Evolutionary conservation across 2,329 filamentous ascomycete species (phyloP).

Genomic region (Nannizziopsis arthrosporioides): DNA sequence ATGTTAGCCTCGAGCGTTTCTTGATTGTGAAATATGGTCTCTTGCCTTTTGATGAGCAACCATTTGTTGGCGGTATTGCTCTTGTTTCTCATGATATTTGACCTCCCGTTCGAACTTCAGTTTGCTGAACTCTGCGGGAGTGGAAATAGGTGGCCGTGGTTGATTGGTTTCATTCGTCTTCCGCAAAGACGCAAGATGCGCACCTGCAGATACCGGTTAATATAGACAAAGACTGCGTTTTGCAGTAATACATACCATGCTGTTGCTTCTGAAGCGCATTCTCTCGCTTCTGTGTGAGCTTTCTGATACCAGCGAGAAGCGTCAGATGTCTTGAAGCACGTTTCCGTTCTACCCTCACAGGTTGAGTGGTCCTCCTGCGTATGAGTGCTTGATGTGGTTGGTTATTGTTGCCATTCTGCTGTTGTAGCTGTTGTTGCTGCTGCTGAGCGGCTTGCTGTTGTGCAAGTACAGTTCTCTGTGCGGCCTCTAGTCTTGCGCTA

Average conservation of each 20-base stretch:
- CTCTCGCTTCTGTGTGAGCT: slow-evolving; percentile 88
- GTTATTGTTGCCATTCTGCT: slow-evolving; percentile 24
- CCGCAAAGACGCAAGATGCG: slow-evolving; percentile 63
- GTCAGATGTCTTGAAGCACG: slow-evolving; percentile 77
- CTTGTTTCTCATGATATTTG: slow-evolving; percentile 45
- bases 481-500: slow-evolving; percentile 51
- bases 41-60: slow-evolving; percentile 43
- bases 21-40: slow-evolving; percentile 4
- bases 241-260: slow-evolving; percentile 43
- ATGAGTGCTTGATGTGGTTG: slow-evolving; percentile 43
- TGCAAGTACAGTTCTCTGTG: slow-evolving; percentile 47
- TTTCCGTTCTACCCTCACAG: slow-evolving; percentile 73
- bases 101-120: slow-evolving; percentile 80
- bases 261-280: slow-evolving; percentile 75
- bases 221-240: not conserved
- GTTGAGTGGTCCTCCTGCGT: slow-evolving; percentile 60
- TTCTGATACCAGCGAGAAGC: slow-evolving; percentile 88
- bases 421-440: slow-evolving; percentile 43
- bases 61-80: slow-evolving; percentile 54
- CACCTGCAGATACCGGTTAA: slow-evolving; percentile 32
- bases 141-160: slow-evolving; percentile 51
- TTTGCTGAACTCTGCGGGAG: slow-evolving; percentile 80
- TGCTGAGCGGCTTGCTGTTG: slow-evolving; percentile 43
- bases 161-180: slow-evolving; percentile 63
- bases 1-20: slow-evolving; percentile 13